Conservation (phyloP, 2,329 filamentous ascomycete species). For the Chalara sp. region DNA sequence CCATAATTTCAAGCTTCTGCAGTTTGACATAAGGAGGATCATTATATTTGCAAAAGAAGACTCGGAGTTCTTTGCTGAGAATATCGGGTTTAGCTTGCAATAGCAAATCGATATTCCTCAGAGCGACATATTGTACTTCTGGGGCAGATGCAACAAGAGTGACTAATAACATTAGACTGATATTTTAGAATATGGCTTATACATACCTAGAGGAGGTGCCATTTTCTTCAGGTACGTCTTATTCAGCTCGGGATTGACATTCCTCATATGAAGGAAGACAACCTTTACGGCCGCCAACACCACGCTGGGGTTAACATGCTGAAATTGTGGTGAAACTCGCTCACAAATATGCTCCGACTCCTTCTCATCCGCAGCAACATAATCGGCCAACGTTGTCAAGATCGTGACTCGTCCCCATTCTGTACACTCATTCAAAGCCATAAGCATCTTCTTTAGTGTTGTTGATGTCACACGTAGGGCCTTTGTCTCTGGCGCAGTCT, state of each 20-base stretch:
- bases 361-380: slow-evolving; percentile 80
- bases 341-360: slow-evolving; percentile 98
- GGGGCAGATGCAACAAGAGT: slow-evolving; percentile 92
- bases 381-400: slow-evolving; percentile 80
- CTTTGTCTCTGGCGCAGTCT: slow-evolving; percentile 83
- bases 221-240: slow-evolving; percentile 95
- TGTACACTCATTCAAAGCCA: slow-evolving; percentile 96
- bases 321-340: slow-evolving; percentile 90
- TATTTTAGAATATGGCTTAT: neutral
- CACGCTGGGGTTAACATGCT: slow-evolving; percentile 96
- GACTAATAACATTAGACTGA: slow-evolving; percentile 44
- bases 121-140: slow-evolving; percentile 95
- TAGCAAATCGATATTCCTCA: slow-evolving; percentile 92
- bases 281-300: slow-evolving; percentile 96
- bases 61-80: slow-evolving; percentile 90
- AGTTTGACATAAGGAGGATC: slow-evolving; percentile 97
- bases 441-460: slow-evolving; percentile 88
- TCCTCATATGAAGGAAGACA: slow-evolving; percentile 93
- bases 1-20: slow-evolving; percentile 98
- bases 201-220: slow-evolving; percentile 82
- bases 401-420: slow-evolving; percentile 98
- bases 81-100: slow-evolving; percentile 96
- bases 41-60: slow-evolving; percentile 99
- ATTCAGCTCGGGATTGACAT: slow-evolving; percentile 69
- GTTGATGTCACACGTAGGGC: slow-evolving; percentile 76